phyloP scores from a whole-genome alignment of 495 filamentous ascomycete species.

The Cercophora scortea region DNA sequence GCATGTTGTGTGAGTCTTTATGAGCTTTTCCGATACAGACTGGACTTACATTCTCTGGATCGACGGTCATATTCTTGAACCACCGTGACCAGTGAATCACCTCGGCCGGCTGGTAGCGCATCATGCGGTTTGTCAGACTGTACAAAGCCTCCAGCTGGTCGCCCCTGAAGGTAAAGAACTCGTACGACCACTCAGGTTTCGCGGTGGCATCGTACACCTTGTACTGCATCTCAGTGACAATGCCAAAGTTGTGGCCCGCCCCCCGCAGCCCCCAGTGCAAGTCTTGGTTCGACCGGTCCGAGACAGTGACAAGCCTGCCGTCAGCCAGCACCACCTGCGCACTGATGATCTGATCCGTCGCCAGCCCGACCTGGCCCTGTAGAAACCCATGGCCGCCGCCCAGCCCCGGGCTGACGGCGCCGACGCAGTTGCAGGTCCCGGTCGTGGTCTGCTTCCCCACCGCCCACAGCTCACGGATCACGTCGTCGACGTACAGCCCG shows the following conservation, averaged over 20 bases:
- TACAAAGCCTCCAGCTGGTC: constrained; percentile 46
- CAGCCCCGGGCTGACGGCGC: constrained; percentile 42
- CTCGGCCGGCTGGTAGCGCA: constrained; percentile 24
- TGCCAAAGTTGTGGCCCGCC: constrained; percentile 56
- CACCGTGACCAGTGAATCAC: constrained; percentile 41
- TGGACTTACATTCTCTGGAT: constrained; percentile 27
- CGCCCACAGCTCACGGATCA: constrained; percentile 24
- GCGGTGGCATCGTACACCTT: constrained; percentile 40
- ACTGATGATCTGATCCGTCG: constrained; percentile 47
- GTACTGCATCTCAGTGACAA: constrained; percentile 40
- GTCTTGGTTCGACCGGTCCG: constrained; percentile 26
- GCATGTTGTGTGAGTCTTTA: not conserved
- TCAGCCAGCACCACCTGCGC: constrained; percentile 47
- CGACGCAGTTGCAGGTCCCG: constrained; percentile 47
- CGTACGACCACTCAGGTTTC: constrained; percentile 26
- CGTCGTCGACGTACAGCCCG: constrained; percentile 25
- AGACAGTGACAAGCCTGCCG: constrained; percentile 34
- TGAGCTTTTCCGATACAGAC: too few relatives aligned
- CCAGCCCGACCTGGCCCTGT: constrained; percentile 50
- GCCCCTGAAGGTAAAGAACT: constrained; percentile 34
- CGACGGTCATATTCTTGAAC: constrained; percentile 27
- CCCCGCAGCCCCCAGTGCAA: constrained; percentile 52
- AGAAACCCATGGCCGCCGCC: constrained; percentile 55
- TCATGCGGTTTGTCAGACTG: constrained; percentile 28
- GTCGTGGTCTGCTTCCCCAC: constrained; percentile 35